phyloP scores from a whole-genome alignment of 192 early-diverging fungal species.

The Backusella psychrophila region DNA sequence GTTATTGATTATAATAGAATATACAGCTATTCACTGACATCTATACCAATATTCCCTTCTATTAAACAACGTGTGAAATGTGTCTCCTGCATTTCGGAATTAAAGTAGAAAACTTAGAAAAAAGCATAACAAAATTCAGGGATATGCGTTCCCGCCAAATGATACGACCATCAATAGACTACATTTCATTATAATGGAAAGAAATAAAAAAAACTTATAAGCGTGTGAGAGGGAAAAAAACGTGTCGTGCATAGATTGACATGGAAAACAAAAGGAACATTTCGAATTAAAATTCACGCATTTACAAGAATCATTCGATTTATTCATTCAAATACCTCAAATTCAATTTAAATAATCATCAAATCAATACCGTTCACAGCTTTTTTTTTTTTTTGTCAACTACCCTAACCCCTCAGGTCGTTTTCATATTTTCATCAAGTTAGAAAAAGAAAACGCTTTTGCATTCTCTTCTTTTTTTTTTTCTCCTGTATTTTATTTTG shows the following conservation, averaged over 20 bases:
- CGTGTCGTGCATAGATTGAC: neutral
- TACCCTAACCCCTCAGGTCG: neutral
- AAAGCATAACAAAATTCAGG: neutral
- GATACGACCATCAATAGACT: neutral
- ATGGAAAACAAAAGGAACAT: neutral
- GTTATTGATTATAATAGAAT: neutral
- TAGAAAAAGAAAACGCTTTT: neutral
- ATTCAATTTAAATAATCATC: neutral
- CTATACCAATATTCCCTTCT: neutral
- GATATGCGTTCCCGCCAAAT: neutral
- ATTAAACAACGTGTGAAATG: neutral
- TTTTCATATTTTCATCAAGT: neutral
- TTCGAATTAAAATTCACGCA: neutral
- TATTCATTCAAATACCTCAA: neutral
- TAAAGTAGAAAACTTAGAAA: neutral
- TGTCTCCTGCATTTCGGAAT: neutral
- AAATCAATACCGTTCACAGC: neutral
- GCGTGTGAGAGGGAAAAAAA: neutral
- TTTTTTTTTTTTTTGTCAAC: neutral
- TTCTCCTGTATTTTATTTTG: neutral
- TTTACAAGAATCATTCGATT: neutral
- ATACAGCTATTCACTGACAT: neutral
- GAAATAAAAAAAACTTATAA: neutral
- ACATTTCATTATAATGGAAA: neutral
- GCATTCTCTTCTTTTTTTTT: neutral